Percentiles rank a stretch among this genome's conserved stretches.
These are phyloP conservation scores for Leishmania aethiopica DNA, from an alignment of 208 protist genomes.

Conservation along the genomic window DNA sequence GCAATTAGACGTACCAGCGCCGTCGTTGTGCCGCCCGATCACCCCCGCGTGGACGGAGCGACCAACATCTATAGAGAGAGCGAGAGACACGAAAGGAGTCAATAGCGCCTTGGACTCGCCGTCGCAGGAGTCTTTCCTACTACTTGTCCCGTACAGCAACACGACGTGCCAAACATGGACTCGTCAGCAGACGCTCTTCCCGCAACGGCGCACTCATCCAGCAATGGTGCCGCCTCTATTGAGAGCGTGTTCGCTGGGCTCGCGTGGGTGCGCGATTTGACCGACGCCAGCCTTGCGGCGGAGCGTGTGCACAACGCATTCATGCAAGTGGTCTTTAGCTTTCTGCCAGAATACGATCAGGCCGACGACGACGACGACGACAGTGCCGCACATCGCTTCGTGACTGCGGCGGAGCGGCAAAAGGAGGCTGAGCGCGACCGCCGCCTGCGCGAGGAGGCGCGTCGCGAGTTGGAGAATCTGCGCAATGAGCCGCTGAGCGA, in stretches of 20 bases:
- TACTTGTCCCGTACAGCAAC: neutral
- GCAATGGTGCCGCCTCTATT: conserved; percentile 28
- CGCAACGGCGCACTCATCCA: neutral
- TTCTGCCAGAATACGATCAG: conserved; percentile 28
- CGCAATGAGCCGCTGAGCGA: conserved; percentile 38
- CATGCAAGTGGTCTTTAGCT: conserved; percentile 71
- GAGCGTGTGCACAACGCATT: conserved; percentile 77
- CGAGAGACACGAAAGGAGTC: neutral
- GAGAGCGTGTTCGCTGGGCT: conserved; percentile 61
- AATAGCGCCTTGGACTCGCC: neutral
- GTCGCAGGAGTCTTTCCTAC: neutral
- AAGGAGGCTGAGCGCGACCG: conserved; percentile 56
- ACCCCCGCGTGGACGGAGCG: neutral
- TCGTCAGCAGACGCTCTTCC: neutral
- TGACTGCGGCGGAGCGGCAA: conserved; percentile 62
- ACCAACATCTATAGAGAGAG: neutral
- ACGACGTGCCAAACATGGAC: conserved; percentile 4
- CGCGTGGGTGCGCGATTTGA: conserved; percentile 67
- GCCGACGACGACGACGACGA: conserved; percentile 10
- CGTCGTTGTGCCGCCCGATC: neutral
- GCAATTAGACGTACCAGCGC: neutral
- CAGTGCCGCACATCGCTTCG: conserved; percentile 29
- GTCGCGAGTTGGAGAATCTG: conserved; percentile 51
- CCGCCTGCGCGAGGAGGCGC: conserved; percentile 46
- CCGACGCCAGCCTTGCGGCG: conserved; percentile 62